Percentiles rank a stretch among this genome's conserved stretches.
These are phyloP conservation scores for Chaetomium sp. DNA, from an alignment of 2,329 filamentous ascomycete species.

Conservation along the genomic window DNA sequence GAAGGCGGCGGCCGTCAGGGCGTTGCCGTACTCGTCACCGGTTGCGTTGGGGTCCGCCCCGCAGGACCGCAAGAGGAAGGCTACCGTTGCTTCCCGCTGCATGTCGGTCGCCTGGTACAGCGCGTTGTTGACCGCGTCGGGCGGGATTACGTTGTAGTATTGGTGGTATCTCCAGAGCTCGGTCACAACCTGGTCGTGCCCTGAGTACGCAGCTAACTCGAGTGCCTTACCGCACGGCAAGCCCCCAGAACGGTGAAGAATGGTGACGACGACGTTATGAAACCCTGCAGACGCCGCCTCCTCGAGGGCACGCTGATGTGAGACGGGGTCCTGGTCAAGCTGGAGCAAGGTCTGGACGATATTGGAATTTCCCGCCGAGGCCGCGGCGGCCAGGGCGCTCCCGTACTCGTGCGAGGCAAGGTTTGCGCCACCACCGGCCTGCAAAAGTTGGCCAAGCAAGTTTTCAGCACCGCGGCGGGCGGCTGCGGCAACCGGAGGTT, in stretches of 20 bases:
- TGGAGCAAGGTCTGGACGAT: not conserved
- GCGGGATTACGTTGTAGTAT: slow-evolving; percentile 3
- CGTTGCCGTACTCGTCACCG: not conserved
- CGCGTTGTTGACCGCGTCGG: not conserved
- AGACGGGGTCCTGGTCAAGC: not conserved
- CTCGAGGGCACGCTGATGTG: slow-evolving; percentile 1
- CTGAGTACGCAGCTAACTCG: not conserved
- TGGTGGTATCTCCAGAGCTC: slow-evolving; percentile 4
- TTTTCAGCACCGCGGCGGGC: slow-evolving; percentile 1
- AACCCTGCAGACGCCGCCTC: not conserved
- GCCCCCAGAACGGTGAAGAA: not conserved
- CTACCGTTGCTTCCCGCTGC: not conserved
- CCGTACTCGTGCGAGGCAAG: slow-evolving; percentile 5
- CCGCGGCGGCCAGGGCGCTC: not conserved
- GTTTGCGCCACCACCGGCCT: not conserved
- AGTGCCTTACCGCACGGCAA: not conserved
- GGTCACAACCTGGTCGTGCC: not conserved
- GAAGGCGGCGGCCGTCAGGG: slow-evolving; percentile 1
- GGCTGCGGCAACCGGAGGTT: not conserved
- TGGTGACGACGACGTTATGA: not conserved
- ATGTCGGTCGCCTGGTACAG: slow-evolving; percentile 4
- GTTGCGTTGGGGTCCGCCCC: slow-evolving; percentile 1
- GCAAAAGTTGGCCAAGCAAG: not conserved
- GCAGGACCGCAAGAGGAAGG: not conserved
- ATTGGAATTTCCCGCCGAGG: not conserved